Conservation (phyloP, 192 early-diverging fungal genomes). For the Fimicolochytrium jonesii region DNA sequence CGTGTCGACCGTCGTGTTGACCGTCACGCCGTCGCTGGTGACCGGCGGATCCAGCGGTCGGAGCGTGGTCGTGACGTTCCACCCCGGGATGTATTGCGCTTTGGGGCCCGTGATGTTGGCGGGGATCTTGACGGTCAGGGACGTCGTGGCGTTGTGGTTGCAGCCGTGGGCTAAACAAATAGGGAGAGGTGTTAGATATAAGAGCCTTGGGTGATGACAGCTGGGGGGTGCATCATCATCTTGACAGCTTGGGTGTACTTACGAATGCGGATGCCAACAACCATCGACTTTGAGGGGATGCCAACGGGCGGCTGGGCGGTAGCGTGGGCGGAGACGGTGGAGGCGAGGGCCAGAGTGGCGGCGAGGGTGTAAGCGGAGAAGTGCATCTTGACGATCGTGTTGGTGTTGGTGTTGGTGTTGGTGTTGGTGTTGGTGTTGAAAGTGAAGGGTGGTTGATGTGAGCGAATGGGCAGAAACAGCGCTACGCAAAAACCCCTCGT, state of each 20-base stretch:
- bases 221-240: background rate
- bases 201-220: background rate
- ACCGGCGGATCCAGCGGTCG: slow-evolving; percentile 28
- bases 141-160: slow-evolving; percentile 20
- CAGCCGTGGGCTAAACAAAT: slow-evolving; percentile 28
- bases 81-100: slow-evolving; percentile 25
- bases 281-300: background rate
- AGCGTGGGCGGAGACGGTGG: slow-evolving; percentile 15
- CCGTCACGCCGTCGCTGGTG: slow-evolving; percentile 16
- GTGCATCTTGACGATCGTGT: background rate
- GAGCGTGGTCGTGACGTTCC: slow-evolving; percentile 11
- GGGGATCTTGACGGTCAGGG: slow-evolving; percentile 29
- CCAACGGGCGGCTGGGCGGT: slow-evolving; percentile 9
- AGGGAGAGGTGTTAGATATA: background rate
- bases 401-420: too few relatives aligned
- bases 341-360: slow-evolving; percentile 5
- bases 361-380: too few relatives aligned
- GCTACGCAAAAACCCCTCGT: slow-evolving; percentile 1
- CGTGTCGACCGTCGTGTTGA: slow-evolving; percentile 31
- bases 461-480: background rate
- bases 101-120: slow-evolving; percentile 30
- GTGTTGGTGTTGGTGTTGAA: too few relatives aligned
- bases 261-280: slow-evolving; percentile 20
- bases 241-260: slow-evolving; percentile 8
- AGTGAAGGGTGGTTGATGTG: background rate